Percentiles rank a stretch among this genome's conserved stretches.
Evolutionary conservation across 2,329 filamentous ascomycete species (phyloP).

Genomic region (Cordyceps cicadae): DNA sequence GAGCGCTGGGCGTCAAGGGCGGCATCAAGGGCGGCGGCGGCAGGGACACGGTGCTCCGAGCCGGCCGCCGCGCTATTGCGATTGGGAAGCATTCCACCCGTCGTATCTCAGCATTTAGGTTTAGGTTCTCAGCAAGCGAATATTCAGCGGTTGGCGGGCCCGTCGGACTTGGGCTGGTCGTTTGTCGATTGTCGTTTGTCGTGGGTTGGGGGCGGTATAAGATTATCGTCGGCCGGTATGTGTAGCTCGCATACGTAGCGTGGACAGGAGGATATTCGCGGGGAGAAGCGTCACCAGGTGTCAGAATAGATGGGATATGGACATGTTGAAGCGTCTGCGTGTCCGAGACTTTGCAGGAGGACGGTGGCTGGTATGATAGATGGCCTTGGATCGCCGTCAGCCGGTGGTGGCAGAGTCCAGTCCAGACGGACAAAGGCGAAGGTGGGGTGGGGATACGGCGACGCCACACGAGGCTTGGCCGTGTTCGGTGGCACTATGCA

Average conservation of each 20-base stretch:
- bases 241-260: not conserved
- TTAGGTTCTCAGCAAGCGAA: constrained; percentile 10
- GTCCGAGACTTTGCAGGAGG: not conserved
- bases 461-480: not conserved
- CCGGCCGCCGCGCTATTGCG: constrained; percentile 18
- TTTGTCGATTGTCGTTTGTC: not conserved
- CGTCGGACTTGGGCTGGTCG: no score
- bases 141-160: not conserved
- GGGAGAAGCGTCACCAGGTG: not conserved
- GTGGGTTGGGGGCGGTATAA: not conserved
- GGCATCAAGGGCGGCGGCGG: constrained; percentile 8
- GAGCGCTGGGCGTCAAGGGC: not conserved
- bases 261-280: not conserved
- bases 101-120: constrained; percentile 21
- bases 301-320: not conserved
- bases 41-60: constrained; percentile 10
- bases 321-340: not conserved
- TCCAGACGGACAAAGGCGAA: not conserved
- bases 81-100: constrained; percentile 22
- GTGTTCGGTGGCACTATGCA: no score
- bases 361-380: no score
- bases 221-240: no score
- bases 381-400: no score
- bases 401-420: not conserved
- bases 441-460: not conserved